A percentile compares a stretch with the other conserved stretches of the same genome.
phyloP scores from a whole-genome alignment of 768 basidiomycete species.

The Serpula lacrymans region DNA sequence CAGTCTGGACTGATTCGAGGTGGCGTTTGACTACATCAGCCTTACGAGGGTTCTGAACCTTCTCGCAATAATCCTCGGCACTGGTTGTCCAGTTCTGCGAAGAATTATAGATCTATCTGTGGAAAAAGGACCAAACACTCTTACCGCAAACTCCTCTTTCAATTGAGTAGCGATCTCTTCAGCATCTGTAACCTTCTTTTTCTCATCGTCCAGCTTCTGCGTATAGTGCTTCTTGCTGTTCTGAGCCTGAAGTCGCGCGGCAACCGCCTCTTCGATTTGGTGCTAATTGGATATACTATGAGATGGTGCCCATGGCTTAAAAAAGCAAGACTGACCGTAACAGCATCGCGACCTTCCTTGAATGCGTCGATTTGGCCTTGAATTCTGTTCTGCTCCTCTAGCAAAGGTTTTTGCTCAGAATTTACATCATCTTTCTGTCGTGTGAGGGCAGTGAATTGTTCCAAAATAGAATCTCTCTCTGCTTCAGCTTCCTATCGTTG shows the following conservation, averaged over 20 bases:
- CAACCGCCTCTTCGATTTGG: constrained; percentile 47
- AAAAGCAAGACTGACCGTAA: constrained; percentile 38
- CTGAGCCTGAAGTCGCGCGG: constrained; percentile 48
- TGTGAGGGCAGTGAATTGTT: constrained; percentile 48
- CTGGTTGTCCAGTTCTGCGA: constrained; percentile 61
- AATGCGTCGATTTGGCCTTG: constrained; percentile 51
- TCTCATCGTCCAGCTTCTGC: constrained; percentile 51
- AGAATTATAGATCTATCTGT: background rate
- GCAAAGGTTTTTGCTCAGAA: constrained; percentile 38
- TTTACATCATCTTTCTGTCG: constrained; percentile 47
- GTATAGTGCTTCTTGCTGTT: constrained; percentile 44
- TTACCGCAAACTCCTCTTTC: constrained; percentile 61
- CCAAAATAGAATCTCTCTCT: constrained; percentile 45
- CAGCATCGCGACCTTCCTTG: constrained; percentile 37
- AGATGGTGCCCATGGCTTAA: background rate
- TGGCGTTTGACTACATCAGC: constrained; percentile 53
- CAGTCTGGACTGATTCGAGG: constrained; percentile 59
- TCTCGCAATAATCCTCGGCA: constrained; percentile 60
- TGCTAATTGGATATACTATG: constrained; percentile 35
- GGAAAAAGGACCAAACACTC: constrained; percentile 14
- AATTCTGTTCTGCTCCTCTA: constrained; percentile 43
- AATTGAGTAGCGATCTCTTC: constrained; percentile 48
- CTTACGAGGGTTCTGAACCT: constrained; percentile 55
- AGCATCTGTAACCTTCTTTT: constrained; percentile 38
- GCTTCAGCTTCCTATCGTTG: constrained; percentile 48